Evolutionary conservation across 2,329 filamentous ascomycete genomes (phyloP).

Genomic region (Exophiala xenobiotica): DNA sequence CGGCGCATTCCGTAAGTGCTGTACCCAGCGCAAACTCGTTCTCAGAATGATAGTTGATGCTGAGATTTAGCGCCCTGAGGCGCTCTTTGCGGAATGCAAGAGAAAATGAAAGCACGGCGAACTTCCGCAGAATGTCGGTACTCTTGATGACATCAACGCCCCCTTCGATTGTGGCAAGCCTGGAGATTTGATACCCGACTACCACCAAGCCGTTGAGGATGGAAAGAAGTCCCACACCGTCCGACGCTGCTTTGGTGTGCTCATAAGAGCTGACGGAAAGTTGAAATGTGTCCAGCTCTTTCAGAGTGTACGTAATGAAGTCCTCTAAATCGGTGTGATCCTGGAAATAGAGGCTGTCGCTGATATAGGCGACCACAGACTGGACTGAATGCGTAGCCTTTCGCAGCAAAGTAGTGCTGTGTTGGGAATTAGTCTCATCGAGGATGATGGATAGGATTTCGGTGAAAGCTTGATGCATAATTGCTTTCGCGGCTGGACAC

Average conservation of each 20-base stretch:
- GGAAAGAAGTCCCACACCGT: neutral
- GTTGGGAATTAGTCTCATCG: neutral
- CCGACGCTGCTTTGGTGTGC: neutral
- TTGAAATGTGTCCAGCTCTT: conserved; percentile 6
- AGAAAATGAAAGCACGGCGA: conserved; percentile 17
- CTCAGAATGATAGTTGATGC: conserved; percentile 5
- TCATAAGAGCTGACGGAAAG: conserved; percentile 1
- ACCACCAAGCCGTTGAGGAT: conserved; percentile 17
- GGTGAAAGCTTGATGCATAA: conserved; percentile 2
- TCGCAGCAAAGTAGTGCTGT: conserved; percentile 1
- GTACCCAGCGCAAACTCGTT: neutral
- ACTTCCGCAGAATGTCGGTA: conserved; percentile 3
- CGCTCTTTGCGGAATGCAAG: conserved; percentile 11
- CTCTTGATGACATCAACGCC: neutral
- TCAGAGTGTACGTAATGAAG: conserved; percentile 5
- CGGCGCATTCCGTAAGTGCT: neutral
- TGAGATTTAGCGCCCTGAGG: conserved; percentile 6
- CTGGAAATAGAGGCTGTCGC: conserved; percentile 11
- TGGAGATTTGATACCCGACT: conserved; percentile 14
- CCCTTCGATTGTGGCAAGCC: neutral
- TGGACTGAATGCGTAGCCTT: conserved; percentile 9
- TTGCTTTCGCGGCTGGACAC: conserved; percentile 6
- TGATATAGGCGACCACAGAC: conserved; percentile 11
- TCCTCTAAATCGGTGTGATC: neutral
- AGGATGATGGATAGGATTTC: conserved; percentile 5